A percentile compares a stretch with the other conserved stretches of the same genome.
phyloP scores from a whole-genome alignment of 306 rosid species.

The Alnus rubra region DNA sequence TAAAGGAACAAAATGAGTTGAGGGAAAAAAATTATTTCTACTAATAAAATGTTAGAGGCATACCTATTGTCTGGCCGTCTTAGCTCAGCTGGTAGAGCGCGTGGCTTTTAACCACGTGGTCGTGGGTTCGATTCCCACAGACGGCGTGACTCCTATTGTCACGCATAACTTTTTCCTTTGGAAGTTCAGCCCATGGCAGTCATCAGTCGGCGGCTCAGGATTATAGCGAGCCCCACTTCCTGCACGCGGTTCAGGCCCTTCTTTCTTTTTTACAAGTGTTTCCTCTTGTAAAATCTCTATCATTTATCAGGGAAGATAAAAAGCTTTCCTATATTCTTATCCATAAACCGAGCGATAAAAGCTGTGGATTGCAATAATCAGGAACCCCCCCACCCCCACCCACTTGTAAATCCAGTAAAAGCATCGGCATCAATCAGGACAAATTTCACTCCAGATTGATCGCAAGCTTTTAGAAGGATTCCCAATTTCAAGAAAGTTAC shows the following conservation, averaged over 20 bases:
- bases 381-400: background rate
- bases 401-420: background rate
- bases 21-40: no score
- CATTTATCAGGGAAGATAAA: no score
- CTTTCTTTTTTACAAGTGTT: no score
- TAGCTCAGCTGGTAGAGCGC: slow-evolving; percentile 40
- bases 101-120: slow-evolving; percentile 34
- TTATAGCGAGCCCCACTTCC: no score
- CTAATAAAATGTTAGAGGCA: fast-evolving
- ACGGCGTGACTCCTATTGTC: background rate
- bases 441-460: background rate
- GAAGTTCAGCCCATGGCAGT: background rate
- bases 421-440: background rate
- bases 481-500: background rate
- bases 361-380: no score
- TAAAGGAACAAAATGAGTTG: no score
- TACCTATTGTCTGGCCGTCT: background rate
- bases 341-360: no score
- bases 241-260: no score
- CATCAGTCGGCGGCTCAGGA: no score
- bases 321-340: no score
- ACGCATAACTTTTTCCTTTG: background rate
- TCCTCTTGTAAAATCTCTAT: no score
- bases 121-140: slow-evolving; percentile 40
- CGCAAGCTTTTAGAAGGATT: background rate